Percentiles rank a stretch among this genome's conserved stretches.
Conservation (phyloP, 768 basidiomycete genomes). For the Cystobasidium onofrii region DNA sequence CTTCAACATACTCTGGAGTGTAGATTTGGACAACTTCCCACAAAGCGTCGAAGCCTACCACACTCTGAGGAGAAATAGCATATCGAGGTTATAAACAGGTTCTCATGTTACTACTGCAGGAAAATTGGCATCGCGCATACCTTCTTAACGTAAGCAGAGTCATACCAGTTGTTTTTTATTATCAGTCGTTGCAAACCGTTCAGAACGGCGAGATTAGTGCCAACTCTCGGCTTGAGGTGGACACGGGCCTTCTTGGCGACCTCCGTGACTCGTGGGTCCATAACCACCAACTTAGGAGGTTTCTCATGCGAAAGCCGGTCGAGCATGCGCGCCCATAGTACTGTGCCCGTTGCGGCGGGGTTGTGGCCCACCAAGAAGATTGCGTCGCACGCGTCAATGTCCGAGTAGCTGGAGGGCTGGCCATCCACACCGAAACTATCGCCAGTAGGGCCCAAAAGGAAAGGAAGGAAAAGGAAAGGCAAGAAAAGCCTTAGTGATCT, state of each 20-base stretch:
- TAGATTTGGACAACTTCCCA: constrained; percentile 34
- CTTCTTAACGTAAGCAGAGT: constrained; percentile 32
- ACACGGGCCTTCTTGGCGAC: constrained; percentile 35
- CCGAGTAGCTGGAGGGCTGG: constrained; percentile 35
- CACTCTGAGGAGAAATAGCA: too few relatives aligned
- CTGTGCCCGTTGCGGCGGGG: constrained; percentile 39
- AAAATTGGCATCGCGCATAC: too few relatives aligned
- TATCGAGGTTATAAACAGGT: too few relatives aligned
- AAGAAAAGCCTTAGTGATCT: too few relatives aligned
- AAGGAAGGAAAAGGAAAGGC: too few relatives aligned
- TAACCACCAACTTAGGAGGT: constrained; percentile 37
- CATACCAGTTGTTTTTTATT: constrained; percentile 36
- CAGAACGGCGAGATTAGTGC: constrained; percentile 37
- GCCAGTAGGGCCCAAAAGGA: too few relatives aligned
- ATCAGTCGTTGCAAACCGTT: constrained; percentile 38
- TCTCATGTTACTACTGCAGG: too few relatives aligned
- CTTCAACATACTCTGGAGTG: constrained; percentile 34
- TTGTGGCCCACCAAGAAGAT: constrained; percentile 40
- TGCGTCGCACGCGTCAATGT: constrained; percentile 35
- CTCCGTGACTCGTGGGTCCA: constrained; percentile 36
- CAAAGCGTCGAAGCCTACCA: constrained; percentile 36
- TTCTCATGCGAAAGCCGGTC: constrained; percentile 37
- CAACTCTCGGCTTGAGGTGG: constrained; percentile 30
- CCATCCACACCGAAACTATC: constrained; percentile 37
- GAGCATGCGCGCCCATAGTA: constrained; percentile 39